Evolutionary conservation across 495 filamentous ascomycete genomes (phyloP).

Genomic region (Penicillium tannophilum): DNA sequence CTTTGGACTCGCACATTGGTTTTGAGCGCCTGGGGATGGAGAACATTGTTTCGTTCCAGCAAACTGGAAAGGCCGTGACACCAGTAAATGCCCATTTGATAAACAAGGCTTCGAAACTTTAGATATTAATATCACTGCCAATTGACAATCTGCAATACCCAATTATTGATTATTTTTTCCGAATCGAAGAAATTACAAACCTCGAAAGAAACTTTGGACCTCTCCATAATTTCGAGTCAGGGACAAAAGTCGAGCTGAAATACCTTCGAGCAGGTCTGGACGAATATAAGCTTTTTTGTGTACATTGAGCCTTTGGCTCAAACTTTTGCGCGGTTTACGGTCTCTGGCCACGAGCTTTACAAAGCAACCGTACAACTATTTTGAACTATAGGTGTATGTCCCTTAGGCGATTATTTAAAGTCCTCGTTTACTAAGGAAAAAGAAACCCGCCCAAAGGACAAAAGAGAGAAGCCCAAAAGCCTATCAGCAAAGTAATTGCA

Average conservation of each 20-base stretch:
- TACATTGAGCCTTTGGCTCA: too few species aligned
- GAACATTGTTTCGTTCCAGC: slow-evolving; percentile 65
- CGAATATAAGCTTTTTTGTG: too few species aligned
- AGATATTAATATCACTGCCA: not conserved
- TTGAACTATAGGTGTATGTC: not conserved
- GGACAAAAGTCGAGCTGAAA: too few species aligned
- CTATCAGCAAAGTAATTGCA: slow-evolving; percentile 4
- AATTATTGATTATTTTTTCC: too few species aligned
- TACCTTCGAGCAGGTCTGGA: too few species aligned
- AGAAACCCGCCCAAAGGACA: not conserved
- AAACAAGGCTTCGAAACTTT: slow-evolving; percentile 11
- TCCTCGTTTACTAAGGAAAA: not conserved
- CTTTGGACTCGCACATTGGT: slow-evolving; percentile 68
- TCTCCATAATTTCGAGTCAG: too few species aligned
- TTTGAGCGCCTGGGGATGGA: slow-evolving; percentile 75
- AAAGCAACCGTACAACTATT: not conserved
- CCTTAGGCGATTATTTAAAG: not conserved
- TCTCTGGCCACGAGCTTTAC: too few species aligned
- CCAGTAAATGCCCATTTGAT: slow-evolving; percentile 65
- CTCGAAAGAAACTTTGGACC: too few species aligned
- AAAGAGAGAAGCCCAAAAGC: not conserved
- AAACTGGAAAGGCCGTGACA: slow-evolving; percentile 57
- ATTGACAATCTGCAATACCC: too few species aligned
- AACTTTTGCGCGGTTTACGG: too few species aligned
- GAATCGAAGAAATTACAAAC: too few species aligned